These are phyloP conservation scores for Myrica gale DNA, from an alignment of 306 rosid species.

Conservation along the genomic window DNA sequence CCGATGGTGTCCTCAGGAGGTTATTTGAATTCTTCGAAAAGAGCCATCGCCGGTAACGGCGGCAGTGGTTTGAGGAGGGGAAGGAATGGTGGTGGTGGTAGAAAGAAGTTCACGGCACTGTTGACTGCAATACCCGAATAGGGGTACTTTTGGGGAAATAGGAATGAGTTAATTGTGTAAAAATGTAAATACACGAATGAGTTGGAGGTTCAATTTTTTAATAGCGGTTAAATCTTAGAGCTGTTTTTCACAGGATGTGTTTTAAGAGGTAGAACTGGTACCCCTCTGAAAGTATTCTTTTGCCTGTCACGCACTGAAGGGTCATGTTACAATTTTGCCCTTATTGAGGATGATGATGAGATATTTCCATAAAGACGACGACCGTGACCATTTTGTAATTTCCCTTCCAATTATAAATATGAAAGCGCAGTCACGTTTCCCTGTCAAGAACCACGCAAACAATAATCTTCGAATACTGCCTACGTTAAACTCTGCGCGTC, in stretches of 20 bases:
- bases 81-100: constrained; percentile 29
- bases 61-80: constrained; percentile 35
- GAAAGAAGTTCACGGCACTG: constrained; percentile 40
- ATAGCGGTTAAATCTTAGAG: background rate
- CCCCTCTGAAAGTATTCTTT: constrained; percentile 15
- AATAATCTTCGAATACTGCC: background rate
- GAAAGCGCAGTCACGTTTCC: background rate
- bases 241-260: constrained; percentile 20
- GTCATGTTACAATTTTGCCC: constrained; percentile 30
- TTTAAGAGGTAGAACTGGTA: constrained; percentile 6
- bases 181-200: background rate
- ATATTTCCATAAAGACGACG: background rate
- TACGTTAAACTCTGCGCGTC: background rate
- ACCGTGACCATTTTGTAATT: too few species aligned
- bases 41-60: background rate
- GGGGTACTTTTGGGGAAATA: constrained; percentile 43
- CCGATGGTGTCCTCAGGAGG: constrained; percentile 42
- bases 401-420: background rate
- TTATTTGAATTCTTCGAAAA: constrained; percentile 31
- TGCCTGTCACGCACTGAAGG: constrained; percentile 6
- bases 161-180: constrained; percentile 8
- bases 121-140: constrained; percentile 79
- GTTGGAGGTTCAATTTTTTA: background rate
- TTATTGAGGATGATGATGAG: background rate
- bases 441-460: background rate